Percentiles rank a stretch among this genome's conserved stretches.
phyloP scores from a whole-genome alignment of 148 eudicot genomes.

The Chenopodium berlandieri region DNA sequence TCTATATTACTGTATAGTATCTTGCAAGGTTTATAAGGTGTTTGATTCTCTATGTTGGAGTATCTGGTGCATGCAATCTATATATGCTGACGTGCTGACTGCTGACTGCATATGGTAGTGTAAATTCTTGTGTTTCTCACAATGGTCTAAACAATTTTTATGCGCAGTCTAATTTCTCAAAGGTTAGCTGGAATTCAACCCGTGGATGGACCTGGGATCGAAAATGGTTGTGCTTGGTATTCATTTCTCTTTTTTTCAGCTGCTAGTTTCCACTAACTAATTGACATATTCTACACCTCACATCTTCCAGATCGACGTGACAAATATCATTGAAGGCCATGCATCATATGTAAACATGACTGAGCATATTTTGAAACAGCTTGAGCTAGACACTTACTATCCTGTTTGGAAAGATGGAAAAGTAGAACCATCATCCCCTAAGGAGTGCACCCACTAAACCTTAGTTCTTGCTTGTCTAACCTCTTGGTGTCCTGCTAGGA shows the following conservation, averaged over 20 bases:
- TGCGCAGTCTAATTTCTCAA: slow-evolving; percentile 61
- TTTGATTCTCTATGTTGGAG: too few species aligned
- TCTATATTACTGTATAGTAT: too few species aligned
- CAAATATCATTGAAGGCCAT: slow-evolving; percentile 64
- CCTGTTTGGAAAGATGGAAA: slow-evolving; percentile 43
- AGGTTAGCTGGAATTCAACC: slow-evolving; percentile 93
- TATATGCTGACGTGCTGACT: too few species aligned
- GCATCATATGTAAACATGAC: slow-evolving; percentile 64
- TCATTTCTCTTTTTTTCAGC: too few species aligned
- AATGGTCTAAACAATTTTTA: too few species aligned
- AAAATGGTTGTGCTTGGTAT: slow-evolving; percentile 51
- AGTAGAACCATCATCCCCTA: background rate
- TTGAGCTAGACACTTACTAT: slow-evolving; percentile 62
- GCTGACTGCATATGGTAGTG: too few species aligned
- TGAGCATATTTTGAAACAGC: slow-evolving; percentile 55
- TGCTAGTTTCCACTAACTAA: background rate
- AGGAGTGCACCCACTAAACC: background rate
- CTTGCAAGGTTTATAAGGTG: too few species aligned
- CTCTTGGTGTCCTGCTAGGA: too few species aligned
- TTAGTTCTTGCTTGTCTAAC: background rate
- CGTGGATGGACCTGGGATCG: slow-evolving; percentile 68
- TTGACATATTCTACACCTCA: background rate
- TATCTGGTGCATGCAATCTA: too few species aligned
- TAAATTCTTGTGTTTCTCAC: too few species aligned
- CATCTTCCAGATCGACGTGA: slow-evolving; percentile 61